Evolutionary conservation across 257 asterid genomes (phyloP), one percentile per base, ranked within the genome.

Genomic region (Mentha longifolia): DNA sequence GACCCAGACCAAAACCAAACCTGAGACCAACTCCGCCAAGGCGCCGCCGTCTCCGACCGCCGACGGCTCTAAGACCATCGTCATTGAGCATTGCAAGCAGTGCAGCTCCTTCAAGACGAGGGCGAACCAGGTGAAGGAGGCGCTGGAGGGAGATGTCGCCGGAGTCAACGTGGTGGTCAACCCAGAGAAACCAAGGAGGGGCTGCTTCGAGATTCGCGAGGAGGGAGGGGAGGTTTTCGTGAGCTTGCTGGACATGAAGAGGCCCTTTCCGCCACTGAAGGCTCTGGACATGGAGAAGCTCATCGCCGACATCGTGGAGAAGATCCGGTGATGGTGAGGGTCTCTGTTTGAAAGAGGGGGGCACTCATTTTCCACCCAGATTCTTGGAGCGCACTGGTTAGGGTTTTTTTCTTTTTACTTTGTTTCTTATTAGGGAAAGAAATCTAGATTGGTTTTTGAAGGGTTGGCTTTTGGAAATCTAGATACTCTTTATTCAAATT

Each of bases 161-260:
- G 95, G 84, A 2, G 84, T 92, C 55, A 82, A 78, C 12, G 92
- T 92, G 3, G 46, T 86, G 79, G 77, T 92, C 74, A 92, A 90
- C 88, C 89, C 90, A 0, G 95, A 85, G 68, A 87, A 91, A 69
- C 97, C 97, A 0, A 85, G 98, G 43, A 82, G 80, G 78, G 98
- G 97, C 8, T 94, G 98, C 75, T 89, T 94, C 46, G 98, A 94
- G 11, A 79, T 94, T 20, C 86, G 98, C 1, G 88, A 85, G 43
- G 87, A 81, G 15, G 81, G 87, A 8, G 98, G 97, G 8, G 95
- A 80, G 76, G 59, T 70, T 42, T 91, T 91, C 43, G 64, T 94
- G 42, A 83, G 95, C 45, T 82, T 94, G 79, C 68, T 85, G 80
- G 86, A 78, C 20, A 39, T 90, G 98, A 85, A 85, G 82, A 85